Evolutionary conservation across 805 yeast genomes (phyloP).

Genomic region (Candida boidinii): DNA sequence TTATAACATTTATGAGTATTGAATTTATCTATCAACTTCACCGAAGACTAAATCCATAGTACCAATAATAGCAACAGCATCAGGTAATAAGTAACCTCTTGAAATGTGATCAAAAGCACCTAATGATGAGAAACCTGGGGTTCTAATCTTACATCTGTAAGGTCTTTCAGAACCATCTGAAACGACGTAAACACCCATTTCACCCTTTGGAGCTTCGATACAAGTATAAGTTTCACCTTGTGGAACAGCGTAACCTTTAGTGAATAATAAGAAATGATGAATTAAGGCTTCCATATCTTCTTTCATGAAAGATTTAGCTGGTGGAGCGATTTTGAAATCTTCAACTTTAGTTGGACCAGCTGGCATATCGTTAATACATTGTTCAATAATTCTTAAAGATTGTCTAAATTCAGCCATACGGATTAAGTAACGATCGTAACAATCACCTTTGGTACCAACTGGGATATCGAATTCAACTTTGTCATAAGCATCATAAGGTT

Average conservation of each 20-base stretch:
- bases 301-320: slow-evolving; percentile 76
- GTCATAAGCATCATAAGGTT: slow-evolving; percentile 87
- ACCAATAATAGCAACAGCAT: slow-evolving; percentile 89
- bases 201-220: slow-evolving; percentile 93
- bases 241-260: slow-evolving; percentile 85
- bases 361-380: slow-evolving; percentile 87
- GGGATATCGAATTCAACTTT: slow-evolving; percentile 80
- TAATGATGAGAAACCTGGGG: slow-evolving; percentile 90
- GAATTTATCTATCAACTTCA: slow-evolving; percentile 74
- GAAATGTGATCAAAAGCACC: slow-evolving; percentile 84
- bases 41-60: slow-evolving; percentile 94
- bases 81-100: slow-evolving; percentile 82
- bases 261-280: slow-evolving; percentile 80
- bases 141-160: slow-evolving; percentile 85
- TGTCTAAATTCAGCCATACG: slow-evolving; percentile 93
- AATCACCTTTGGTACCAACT: slow-evolving; percentile 82
- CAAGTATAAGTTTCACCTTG: slow-evolving; percentile 88
- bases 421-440: slow-evolving; percentile 81
- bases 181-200: slow-evolving; percentile 85
- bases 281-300: slow-evolving; percentile 89
- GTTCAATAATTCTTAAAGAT: slow-evolving; percentile 80
- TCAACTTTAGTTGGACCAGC: slow-evolving; percentile 88
- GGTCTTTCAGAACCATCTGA: slow-evolving; percentile 89
- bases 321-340: slow-evolving; percentile 79
- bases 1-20: too few relatives aligned